Conservation (phyloP, 805 yeast species). For the Metschnikowia arizonensis region DNA sequence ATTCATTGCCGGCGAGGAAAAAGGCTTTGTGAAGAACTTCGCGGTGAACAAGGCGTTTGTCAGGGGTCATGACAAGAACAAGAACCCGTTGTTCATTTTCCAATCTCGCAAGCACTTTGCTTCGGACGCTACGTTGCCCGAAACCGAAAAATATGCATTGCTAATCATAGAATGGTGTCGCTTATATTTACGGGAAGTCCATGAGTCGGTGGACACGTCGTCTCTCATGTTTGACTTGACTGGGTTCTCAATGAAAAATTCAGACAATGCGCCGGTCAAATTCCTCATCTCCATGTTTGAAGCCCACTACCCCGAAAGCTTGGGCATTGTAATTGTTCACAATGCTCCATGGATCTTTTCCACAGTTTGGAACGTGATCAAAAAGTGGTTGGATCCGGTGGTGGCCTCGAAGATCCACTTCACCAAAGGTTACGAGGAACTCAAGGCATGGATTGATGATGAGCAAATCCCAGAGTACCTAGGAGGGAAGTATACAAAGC, state of each 20-base stretch:
- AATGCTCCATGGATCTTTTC: conserved; percentile 97
- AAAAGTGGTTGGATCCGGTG: conserved; percentile 94
- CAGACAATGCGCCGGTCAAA: conserved; percentile 90
- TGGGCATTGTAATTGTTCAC: conserved; percentile 80
- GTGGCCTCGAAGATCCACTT: conserved; percentile 89
- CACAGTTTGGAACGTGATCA: conserved; percentile 90
- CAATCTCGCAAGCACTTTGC: conserved; percentile 70
- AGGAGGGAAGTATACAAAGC: conserved; percentile 68
- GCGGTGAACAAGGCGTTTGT: conserved; percentile 67
- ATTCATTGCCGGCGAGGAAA: conserved; percentile 34
- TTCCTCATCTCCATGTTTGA: conserved; percentile 86
- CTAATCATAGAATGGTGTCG: conserved; percentile 63
- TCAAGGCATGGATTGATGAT: conserved; percentile 56
- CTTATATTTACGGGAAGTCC: conserved; percentile 50
- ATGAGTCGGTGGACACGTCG: conserved; percentile 74
- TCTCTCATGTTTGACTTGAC: conserved; percentile 82
- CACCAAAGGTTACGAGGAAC: conserved; percentile 66
- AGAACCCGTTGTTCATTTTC: conserved; percentile 77
- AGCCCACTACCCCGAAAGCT: conserved; percentile 93
- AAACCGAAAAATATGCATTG: conserved; percentile 71
- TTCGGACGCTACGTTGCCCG: conserved; percentile 52
- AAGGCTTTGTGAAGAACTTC: conserved; percentile 53
- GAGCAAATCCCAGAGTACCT: conserved; percentile 62
- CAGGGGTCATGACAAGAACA: conserved; percentile 66
- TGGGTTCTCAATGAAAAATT: conserved; percentile 83